Evolutionary conservation across 352 stramenopile species (phyloP), one percentile per base, ranked within the genome.

Genomic region (Phytophthora pini): DNA sequence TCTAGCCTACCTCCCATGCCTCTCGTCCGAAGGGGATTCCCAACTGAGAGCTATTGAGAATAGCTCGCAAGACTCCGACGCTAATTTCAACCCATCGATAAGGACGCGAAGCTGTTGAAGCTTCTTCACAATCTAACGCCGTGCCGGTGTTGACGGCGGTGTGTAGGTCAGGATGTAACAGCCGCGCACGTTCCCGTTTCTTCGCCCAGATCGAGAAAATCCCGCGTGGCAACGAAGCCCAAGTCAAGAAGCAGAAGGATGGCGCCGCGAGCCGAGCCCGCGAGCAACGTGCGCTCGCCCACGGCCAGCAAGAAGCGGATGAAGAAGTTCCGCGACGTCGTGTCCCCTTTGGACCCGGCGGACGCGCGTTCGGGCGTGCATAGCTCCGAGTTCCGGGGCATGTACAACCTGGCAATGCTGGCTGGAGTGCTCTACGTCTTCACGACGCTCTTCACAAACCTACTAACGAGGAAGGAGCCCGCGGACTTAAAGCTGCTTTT

Each of bases 371-470:
- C 79, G 1, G 78, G 74, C n/a, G 80, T 93, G 31, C 80, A 92
- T 75, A 81, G 72, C 66, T 90, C 80, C 69, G 81, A 92, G 61
- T 93, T 93, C 51, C 80, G 82, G 15, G 82, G 82, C 4, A 77
- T 90, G 57, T 93, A 91, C 81, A 90, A 93, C 67, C 52, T 93
- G 24, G 81, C 82, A 26, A 83, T 90, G 63, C 78, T 93, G 57
- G 59, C 76, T 10, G 79, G 77, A 22, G 76, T 57, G 46, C 65
- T 93, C 31, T 93, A 91, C 79, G 77, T 80, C 20, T 72, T 90
- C 51, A 84, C 68, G 43, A 80, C 82, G 43, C 75, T 79, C 43
- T 73, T 89, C 38, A 79, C 68, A 29, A 90, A 92, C 40, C 40
- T 89, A 46, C 54, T 81, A 6, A 72, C 71, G 31, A 72, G 69